Conservation (phyloP, 345 rosid species). For the Lepidium sativum region DNA sequence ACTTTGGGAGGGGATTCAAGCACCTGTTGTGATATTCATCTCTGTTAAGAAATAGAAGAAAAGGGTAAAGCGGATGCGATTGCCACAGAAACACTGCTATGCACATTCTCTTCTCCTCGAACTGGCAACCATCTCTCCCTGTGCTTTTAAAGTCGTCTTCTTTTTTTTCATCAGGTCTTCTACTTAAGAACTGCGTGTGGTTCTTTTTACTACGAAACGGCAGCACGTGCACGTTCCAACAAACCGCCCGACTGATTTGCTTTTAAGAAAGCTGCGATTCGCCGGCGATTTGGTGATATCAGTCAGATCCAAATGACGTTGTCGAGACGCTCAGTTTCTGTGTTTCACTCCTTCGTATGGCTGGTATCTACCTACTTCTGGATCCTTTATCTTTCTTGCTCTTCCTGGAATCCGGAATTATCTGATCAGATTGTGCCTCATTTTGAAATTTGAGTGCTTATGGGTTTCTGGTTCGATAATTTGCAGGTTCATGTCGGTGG, state of each 20-base stretch:
- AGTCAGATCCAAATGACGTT: slow-evolving; percentile 20
- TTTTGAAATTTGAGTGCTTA: background rate
- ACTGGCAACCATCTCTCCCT: background rate
- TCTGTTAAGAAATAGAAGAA: slow-evolving; percentile 66
- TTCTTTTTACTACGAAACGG: slow-evolving; percentile 13
- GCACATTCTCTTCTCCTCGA: slow-evolving; percentile 14
- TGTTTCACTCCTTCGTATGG: background rate
- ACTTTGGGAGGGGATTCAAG: background rate
- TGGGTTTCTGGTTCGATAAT: background rate
- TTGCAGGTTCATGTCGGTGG: slow-evolving; percentile 44
- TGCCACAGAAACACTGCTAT: slow-evolving; percentile 54
- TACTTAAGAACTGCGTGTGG: slow-evolving; percentile 5
- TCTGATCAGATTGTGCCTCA: background rate
- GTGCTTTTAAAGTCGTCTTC: too few species aligned
- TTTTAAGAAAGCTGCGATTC: slow-evolving; percentile 3
- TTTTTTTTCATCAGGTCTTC: background rate
- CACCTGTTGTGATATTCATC: slow-evolving; percentile 65
- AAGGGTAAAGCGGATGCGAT: slow-evolving; percentile 56
- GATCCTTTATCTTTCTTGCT: background rate
- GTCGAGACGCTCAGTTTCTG: slow-evolving; percentile 10
- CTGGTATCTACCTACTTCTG: slow-evolving; percentile 13
- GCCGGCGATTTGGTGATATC: slow-evolving; percentile 11
- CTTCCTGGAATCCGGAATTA: background rate
- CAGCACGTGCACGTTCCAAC: slow-evolving; percentile 13
- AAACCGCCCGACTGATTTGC: slow-evolving; percentile 4